These are phyloP conservation scores for Suhomyces guaymorum DNA, from an alignment of 1,139 yeast genomes.

Conservation along the genomic window DNA sequence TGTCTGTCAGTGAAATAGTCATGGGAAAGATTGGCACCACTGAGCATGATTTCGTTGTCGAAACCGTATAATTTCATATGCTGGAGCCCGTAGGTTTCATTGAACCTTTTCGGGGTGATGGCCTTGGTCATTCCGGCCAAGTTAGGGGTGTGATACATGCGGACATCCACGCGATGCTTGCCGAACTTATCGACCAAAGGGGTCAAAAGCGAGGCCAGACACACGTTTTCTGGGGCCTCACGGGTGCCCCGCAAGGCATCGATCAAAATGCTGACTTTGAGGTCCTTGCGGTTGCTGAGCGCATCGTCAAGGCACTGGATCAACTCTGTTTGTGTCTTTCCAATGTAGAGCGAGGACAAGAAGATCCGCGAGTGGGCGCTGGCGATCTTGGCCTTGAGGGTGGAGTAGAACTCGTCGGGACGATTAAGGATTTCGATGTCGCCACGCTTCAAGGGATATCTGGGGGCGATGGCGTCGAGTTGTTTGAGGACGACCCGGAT, in stretches of 20 bases:
- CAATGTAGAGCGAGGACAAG: conserved; percentile 83
- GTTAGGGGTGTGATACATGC: conserved; percentile 91
- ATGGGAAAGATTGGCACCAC: conserved; percentile 88
- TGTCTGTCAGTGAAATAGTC: conserved; percentile 97
- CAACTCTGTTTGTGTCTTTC: conserved; percentile 77
- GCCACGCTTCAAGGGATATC: conserved; percentile 60
- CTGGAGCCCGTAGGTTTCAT: conserved; percentile 92
- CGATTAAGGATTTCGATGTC: conserved; percentile 63
- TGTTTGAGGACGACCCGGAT: conserved; percentile 53
- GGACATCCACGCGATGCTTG: conserved; percentile 67
- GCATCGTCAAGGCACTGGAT: conserved; percentile 62
- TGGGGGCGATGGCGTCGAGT: conserved; percentile 66
- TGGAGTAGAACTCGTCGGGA: conserved; percentile 70
- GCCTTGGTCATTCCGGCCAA: conserved; percentile 65
- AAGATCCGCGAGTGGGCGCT: conserved; percentile 64
- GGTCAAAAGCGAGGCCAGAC: conserved; percentile 76
- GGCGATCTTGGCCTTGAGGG: conserved; percentile 57
- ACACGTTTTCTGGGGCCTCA: conserved; percentile 71
- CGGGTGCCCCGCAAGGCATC: conserved; percentile 94
- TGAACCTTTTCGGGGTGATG: conserved; percentile 76
- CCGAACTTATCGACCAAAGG: conserved; percentile 68
- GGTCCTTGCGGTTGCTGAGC: conserved; percentile 53
- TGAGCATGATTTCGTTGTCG: conserved; percentile 82
- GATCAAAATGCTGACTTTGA: conserved; percentile 71
- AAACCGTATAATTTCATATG: conserved; percentile 97